These are phyloP conservation scores for Rhizopogon roseolus DNA, from an alignment of 768 basidiomycete species.

Conservation along the genomic window DNA sequence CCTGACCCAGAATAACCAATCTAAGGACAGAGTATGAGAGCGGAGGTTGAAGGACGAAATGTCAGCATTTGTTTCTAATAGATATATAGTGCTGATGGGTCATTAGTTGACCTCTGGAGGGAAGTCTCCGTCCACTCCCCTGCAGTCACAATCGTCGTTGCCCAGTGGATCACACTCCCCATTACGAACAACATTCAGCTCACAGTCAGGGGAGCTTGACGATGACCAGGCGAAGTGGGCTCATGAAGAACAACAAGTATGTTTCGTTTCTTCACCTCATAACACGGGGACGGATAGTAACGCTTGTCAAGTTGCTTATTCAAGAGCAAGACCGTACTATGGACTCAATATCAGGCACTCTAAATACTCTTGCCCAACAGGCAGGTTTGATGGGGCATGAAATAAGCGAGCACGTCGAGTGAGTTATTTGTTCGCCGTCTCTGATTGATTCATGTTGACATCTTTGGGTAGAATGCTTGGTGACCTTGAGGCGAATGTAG, in stretches of 20 bases:
- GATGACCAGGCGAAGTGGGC: constrained; percentile 81
- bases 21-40: constrained; percentile 72
- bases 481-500: constrained; percentile 73
- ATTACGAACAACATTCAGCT: constrained; percentile 4
- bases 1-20: constrained; percentile 16
- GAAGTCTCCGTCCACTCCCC: constrained; percentile 3
- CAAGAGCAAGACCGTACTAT: constrained; percentile 88
- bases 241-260: constrained; percentile 80
- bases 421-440: constrained; percentile 18
- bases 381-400: constrained; percentile 94
- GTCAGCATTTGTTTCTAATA: neutral
- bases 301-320: constrained; percentile 63
- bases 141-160: constrained; percentile 15
- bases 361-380: constrained; percentile 82
- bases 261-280: constrained; percentile 4
- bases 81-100: neutral
- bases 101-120: neutral
- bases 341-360: constrained; percentile 80
- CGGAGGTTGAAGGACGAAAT: constrained; percentile 39
- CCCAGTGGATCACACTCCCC: constrained; percentile 15
- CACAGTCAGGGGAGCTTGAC: constrained; percentile 29
- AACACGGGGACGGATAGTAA: neutral
- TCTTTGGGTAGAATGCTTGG: constrained; percentile 60
- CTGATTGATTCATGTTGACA: neutral
- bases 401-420: constrained; percentile 91